A percentile compares a stretch with the other conserved stretches of the same genome.
These are phyloP conservation scores for Solanum sitiens DNA, from an alignment of 257 asterid genomes.

Conservation along the genomic window DNA sequence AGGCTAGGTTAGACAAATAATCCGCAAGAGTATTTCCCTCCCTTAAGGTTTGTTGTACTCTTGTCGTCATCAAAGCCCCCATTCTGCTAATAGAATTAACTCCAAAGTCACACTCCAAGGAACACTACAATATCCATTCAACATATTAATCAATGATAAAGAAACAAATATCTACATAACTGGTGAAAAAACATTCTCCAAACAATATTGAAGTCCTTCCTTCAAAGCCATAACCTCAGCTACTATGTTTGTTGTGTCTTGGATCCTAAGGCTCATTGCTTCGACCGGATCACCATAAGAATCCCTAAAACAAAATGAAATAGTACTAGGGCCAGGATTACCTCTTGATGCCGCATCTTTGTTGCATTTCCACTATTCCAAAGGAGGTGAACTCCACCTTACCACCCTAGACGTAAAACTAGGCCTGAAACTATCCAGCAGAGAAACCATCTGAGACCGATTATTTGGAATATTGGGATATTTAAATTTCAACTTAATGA, in stretches of 20 bases:
- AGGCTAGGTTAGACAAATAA: background rate
- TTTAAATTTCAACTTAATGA: too few species aligned
- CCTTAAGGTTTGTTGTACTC: background rate
- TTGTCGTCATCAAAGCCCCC: background rate
- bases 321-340: too few species aligned
- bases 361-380: background rate
- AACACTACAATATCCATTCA: background rate
- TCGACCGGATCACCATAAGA: background rate
- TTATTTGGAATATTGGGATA: too few species aligned
- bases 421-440: too few species aligned
- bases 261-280: background rate
- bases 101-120: background rate
- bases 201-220: background rate
- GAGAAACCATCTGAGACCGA: too few species aligned
- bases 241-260: background rate
- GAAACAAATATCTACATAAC: fast-evolving
- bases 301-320: background rate
- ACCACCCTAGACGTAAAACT: too few species aligned
- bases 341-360: background rate
- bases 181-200: background rate
- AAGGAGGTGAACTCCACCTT: too few species aligned
- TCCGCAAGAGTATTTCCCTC: background rate
- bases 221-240: background rate
- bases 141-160: background rate
- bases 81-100: background rate